Evolutionary conservation across 768 basidiomycete genomes (phyloP).

Genomic region (Naganishia vaughanmartiniae): DNA sequence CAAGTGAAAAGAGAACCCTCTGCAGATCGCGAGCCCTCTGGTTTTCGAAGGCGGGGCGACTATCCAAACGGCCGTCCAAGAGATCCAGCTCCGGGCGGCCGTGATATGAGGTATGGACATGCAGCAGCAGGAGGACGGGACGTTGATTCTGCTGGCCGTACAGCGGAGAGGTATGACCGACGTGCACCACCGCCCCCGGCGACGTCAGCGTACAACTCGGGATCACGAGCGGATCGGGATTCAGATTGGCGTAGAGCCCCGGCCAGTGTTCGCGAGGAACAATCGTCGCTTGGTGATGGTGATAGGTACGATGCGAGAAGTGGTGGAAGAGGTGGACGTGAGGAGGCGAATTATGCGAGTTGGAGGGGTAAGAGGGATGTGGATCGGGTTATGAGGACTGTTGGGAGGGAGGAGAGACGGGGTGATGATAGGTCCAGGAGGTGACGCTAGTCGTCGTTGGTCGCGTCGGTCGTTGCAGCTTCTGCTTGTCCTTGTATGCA

Average conservation of each 20-base stretch:
- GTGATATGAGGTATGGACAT: too few relatives aligned
- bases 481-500: too few relatives aligned
- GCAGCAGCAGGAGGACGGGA: background rate
- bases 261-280: background rate
- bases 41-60: background rate
- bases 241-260: background rate
- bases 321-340: background rate
- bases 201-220: background rate
- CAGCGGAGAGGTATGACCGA: background rate
- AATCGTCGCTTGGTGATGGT: background rate
- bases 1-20: constrained; percentile 10
- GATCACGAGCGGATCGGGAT: constrained; percentile 6
- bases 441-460: background rate
- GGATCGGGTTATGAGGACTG: constrained; percentile 12
- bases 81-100: background rate
- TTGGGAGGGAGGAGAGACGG: constrained; percentile 1
- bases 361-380: constrained; percentile 17
- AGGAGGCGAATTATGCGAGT: constrained; percentile 19
- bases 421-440: background rate
- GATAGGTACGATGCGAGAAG: background rate
- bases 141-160: background rate
- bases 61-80: background rate
- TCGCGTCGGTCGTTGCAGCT: background rate
- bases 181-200: background rate
- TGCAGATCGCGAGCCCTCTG: background rate